These are phyloP conservation scores for Trypanosoma scelopori DNA, from an alignment of 208 protist genomes.

Conservation along the genomic window DNA sequence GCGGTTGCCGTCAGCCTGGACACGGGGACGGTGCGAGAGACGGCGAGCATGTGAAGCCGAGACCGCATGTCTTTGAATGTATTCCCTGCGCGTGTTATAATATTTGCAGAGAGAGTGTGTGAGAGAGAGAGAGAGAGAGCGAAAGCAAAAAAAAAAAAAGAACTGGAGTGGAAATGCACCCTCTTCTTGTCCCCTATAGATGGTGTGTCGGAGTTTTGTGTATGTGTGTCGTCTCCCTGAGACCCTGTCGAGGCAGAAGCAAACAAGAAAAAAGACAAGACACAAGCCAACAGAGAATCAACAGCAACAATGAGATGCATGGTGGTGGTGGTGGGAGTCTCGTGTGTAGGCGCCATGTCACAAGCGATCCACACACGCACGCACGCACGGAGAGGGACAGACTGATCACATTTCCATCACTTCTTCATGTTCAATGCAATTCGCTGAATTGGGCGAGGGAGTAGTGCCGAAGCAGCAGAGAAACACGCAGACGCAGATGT, in stretches of 20 bases:
- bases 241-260: neutral
- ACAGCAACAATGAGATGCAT: neutral
- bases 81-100: conserved; percentile 8
- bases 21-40: conserved; percentile 5
- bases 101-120: too few relatives aligned
- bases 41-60: conserved; percentile 17
- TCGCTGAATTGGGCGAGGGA: too few relatives aligned
- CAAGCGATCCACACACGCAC: too few relatives aligned
- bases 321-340: too few relatives aligned
- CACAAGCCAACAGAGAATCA: too few relatives aligned
- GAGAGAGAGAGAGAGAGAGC: too few relatives aligned
- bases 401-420: neutral
- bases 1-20: conserved; percentile 19
- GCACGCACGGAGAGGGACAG: neutral
- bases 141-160: conserved; percentile 15
- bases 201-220: too few relatives aligned
- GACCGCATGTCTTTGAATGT: conserved; percentile 25
- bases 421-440: neutral
- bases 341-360: too few relatives aligned
- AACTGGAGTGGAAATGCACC: neutral
- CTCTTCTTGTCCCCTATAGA: too few relatives aligned
- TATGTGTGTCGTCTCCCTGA: too few relatives aligned
- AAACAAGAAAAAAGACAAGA: neutral
- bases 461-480: neutral
- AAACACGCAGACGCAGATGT: neutral